Base-by-base conservation (phyloP, 495 filamentous ascomycete genomes). In the Rostrohypoxylon terebratum region DNA sequence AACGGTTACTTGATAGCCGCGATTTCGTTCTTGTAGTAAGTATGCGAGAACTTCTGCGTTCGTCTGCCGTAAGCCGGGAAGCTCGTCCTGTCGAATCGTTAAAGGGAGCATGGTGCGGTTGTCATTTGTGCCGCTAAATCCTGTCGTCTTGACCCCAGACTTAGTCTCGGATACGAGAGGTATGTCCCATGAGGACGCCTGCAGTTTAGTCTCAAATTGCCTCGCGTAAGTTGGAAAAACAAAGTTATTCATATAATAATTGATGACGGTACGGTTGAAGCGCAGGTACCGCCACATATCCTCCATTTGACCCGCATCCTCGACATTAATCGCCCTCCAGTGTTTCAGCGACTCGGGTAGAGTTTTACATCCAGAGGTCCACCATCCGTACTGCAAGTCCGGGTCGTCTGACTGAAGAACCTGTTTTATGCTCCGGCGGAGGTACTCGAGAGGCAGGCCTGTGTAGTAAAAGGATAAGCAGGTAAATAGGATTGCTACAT, bases 41-140 rank as follows among this genome's bases (percentile, higher is more conserved):
- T 88, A 87, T 0, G 83, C 81, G 11, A 87, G 69, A 0, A 89
- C 87, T 63, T 87, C 84, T 0, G 87, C 85, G 62, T 85, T 88
- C 3, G 86, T 88, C 54, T 87, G 83, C 0, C 71, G 72, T 6
- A 87, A 63, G 3, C 72, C 65, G 0, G 78, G 77, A 0, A 89
- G 85, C 65, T 89, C 86, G 0, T 83, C 63, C 64, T 89, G 87
- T 23, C 76, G 79, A 59, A 88, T 86, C 0, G 77, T 87, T 16
- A 89, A 59, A 1, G 86, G 86, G 9, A 88, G 73, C 77, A 86
- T 79, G 1, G 67, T 58, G 16, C 82, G 75, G 51, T 80, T 83
- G 67, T 89, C 86, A 48, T 88, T 88, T 0, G 86, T 88, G 0
- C 87, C 87, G 45, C 83, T 85, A 70, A 89, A 89, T 1, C 87